phyloP scores from a whole-genome alignment of 2,329 filamentous ascomycete genomes.

The Waltergamsia citrina region DNA sequence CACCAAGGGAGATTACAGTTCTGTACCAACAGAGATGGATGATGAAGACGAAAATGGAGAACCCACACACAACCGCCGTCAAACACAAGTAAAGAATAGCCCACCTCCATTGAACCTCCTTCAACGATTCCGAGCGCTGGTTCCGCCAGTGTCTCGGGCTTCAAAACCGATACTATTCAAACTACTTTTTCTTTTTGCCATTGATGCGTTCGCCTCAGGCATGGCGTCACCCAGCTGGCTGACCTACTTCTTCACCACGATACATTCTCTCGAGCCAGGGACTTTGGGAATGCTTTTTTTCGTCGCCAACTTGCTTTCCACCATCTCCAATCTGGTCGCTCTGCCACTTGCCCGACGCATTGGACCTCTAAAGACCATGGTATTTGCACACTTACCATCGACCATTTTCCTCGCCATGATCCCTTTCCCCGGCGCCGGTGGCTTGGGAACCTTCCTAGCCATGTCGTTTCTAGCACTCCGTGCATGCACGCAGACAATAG shows the following conservation, averaged over 20 bases:
- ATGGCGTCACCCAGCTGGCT: constrained; percentile 55
- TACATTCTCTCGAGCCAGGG: constrained; percentile 36
- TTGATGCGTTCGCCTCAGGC: constrained; percentile 64
- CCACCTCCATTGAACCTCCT: too few relatives aligned
- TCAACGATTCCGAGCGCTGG: too few relatives aligned
- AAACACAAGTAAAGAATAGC: too few relatives aligned
- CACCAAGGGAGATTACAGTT: background rate
- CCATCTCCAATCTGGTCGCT: constrained; percentile 40
- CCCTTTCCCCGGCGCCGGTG: constrained; percentile 43
- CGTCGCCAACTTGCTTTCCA: constrained; percentile 39
- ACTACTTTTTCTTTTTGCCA: constrained; percentile 56
- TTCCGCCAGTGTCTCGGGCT: constrained; percentile 47
- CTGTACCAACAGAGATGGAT: too few relatives aligned
- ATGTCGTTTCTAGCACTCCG: constrained; percentile 50
- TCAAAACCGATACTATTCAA: constrained; percentile 48
- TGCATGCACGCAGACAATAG: constrained; percentile 70
- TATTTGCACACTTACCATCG: constrained; percentile 64
- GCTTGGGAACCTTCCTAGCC: constrained; percentile 27
- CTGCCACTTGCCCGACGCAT: constrained; percentile 44
- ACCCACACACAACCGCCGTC: too few relatives aligned
- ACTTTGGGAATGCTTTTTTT: constrained; percentile 46
- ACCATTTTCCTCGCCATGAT: constrained; percentile 56
- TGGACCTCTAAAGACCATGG: constrained; percentile 63
- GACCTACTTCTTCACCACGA: constrained; percentile 43
- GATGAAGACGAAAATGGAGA: too few relatives aligned